Evolutionary conservation across 768 basidiomycete genomes (phyloP).

Genomic region (Boletus eberwhitei): DNA sequence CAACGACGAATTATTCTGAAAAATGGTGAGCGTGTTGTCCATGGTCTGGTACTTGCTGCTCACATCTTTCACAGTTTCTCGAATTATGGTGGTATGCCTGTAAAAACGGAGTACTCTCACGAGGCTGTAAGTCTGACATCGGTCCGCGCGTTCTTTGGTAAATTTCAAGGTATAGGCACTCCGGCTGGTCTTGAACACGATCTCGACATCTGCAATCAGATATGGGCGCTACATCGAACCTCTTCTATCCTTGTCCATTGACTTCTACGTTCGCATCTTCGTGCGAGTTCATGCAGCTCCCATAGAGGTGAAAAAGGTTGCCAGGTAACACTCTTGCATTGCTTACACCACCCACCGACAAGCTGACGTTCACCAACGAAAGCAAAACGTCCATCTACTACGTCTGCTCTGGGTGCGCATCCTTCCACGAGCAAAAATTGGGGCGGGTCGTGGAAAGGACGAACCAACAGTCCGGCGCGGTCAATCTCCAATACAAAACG

Average conservation of each 20-base stretch:
- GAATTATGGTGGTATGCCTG: constrained; percentile 89
- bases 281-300: constrained; percentile 73
- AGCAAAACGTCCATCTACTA: constrained; percentile 88
- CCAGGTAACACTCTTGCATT: constrained; percentile 52
- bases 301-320: constrained; percentile 77
- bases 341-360: not conserved
- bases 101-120: constrained; percentile 93
- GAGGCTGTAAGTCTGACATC: constrained; percentile 63
- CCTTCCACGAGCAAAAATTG: constrained; percentile 81
- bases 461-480: constrained; percentile 51
- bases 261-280: constrained; percentile 95
- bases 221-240: constrained; percentile 94
- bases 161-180: constrained; percentile 58
- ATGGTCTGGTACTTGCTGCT: not conserved
- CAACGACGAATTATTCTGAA: constrained; percentile 91
- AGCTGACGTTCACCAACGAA: constrained; percentile 11
- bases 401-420: constrained; percentile 81
- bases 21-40: constrained; percentile 64
- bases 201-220: constrained; percentile 84
- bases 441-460: constrained; percentile 65
- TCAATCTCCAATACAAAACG: constrained; percentile 69
- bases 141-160: not conserved
- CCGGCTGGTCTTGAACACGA: constrained; percentile 81
- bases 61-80: constrained; percentile 58
- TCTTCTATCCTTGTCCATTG: constrained; percentile 86